Base-by-base conservation (phyloP, 2,329 filamentous ascomycete genomes). In the Dactylella cylindrospora region DNA sequence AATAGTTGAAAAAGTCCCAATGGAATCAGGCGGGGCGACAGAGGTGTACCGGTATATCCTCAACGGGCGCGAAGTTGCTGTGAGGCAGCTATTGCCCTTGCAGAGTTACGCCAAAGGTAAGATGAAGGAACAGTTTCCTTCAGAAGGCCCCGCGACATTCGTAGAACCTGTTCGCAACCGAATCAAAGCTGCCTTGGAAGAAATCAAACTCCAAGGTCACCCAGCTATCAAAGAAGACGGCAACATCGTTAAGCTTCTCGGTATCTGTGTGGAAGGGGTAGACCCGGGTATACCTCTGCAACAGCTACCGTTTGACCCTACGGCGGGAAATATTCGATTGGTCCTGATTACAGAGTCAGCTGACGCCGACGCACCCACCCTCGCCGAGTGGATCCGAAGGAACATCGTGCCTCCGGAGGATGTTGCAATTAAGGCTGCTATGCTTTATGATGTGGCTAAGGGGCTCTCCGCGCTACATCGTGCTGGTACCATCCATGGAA, bases 201-300 rank as follows among this genome's bases (percentile, higher is more conserved):
- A 43, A 15, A 43, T 43, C n/a, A 43, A 13, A 15, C 26, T 43
- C 13, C 17, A 26, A 23, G 20, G 22, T 6, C 39, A 43, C 25
- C 22, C 39, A 13, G 23, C 22, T 15, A 17, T 17, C 25, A 25
- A 13, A 43, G 23, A 13, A 22, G 25, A 44, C 9, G 25, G 25
- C 20, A 44, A 44, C n/a, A 31, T 44, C 12, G 40, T 17, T 31
- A 17, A 31, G 15, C n/a, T 44, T 28, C 15, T 44, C 12, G 40
- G 40, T 29, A 32, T 32, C 40, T 13, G 26, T 28, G 29, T 43
- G 13, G 22, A 25, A n/a, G 25, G 32, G 40, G 20, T 32, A n/a
- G 40, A 43, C 13, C 26, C 25, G 15, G n/a, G n/a, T n/a, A n/a
- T n/a, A 44, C 40, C 10, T 10, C 17, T 17, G 26, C 13, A 13